Conservation (phyloP, 176 grass and related monocot genomes). For the Elaeis guineensis region DNA sequence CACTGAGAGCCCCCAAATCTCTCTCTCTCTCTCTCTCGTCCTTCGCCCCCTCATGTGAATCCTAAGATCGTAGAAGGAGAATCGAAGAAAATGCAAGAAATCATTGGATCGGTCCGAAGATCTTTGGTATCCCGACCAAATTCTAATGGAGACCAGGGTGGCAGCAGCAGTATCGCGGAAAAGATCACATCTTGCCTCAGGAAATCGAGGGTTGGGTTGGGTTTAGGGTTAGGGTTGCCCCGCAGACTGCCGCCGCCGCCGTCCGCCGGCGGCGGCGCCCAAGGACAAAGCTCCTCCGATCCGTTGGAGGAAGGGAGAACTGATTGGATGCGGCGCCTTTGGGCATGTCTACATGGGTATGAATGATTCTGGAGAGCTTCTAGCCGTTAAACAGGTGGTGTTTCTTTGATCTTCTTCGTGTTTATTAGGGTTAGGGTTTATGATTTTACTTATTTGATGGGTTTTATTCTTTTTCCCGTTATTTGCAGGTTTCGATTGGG, state of each 20-base stretch:
- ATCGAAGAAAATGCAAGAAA: slow-evolving; percentile 37
- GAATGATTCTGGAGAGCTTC: slow-evolving; percentile 97
- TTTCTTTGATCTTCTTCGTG: not conserved
- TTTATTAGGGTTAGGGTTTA: too few species aligned
- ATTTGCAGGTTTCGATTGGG: slow-evolving; percentile 69
- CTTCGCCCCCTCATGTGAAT: too few species aligned
- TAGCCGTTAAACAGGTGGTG: slow-evolving; percentile 83
- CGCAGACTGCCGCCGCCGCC: slow-evolving; percentile 63
- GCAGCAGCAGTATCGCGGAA: slow-evolving; percentile 30
- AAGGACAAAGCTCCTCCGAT: slow-evolving; percentile 54
- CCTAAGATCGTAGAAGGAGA: too few species aligned
- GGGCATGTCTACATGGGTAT: slow-evolving; percentile 97
- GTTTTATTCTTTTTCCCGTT: not conserved
- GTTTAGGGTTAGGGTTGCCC: slow-evolving; percentile 48
- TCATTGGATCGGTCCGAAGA: slow-evolving; percentile 83
- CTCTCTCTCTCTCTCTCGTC: too few species aligned
- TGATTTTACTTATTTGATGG: not conserved
- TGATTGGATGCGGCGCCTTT: slow-evolving; percentile 80
- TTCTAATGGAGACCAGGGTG: slow-evolving; percentile 8
- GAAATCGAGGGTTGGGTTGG: slow-evolving; percentile 69
- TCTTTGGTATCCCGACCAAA: slow-evolving; percentile 63
- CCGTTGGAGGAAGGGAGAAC: slow-evolving; percentile 82
- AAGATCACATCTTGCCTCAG: slow-evolving; percentile 66
- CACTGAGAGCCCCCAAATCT: too few species aligned
- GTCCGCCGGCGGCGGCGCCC: not conserved